Base-by-base conservation (phyloP, 768 basidiomycete species). In the Sporobolomyces roseus region DNA sequence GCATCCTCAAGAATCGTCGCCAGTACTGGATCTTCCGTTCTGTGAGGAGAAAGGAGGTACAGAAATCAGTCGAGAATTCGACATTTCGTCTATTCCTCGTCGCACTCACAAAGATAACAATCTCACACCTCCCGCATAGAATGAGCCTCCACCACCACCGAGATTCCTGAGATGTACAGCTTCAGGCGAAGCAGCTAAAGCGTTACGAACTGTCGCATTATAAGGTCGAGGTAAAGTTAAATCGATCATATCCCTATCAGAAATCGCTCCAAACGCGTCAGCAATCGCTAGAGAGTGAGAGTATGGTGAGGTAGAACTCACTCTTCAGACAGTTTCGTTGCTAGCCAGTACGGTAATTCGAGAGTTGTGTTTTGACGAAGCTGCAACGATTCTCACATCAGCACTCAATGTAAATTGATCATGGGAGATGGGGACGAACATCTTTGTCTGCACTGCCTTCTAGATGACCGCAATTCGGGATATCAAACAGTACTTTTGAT, bases 271-370 rank as follows among this genome's bases (percentile, higher is more conserved):
- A 1, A 54, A 30, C 32, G 1, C 16, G 43, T 41, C 30, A 50
- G 43, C n/a, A n/a, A n/a, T n/a, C n/a, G n/a, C n/a, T n/a, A n/a
- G n/a, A n/a, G n/a, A n/a, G n/a, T n/a, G n/a, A 21, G 9, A 33
- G 21, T 4, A 0, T 8, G 29, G 25, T 33, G 19, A n/a, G 8
- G 38, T 19, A 19, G 7, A 25, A 56, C 75, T 48, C 54, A 69
- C 72, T 71, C 43, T 43, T 60, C 46, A 59, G 64, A 69, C 23
- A 75, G 73, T 49, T 67, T 66, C 23, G 33, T 16, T 2, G 72
- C 76, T 23, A 77, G 63, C 76, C 76, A 77, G 70, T 54, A 77
- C 0, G 76, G 76, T 33, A 77, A 62, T 43, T 75, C 76, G 49
- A 77, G 55, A 4, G 65, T 63, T 4, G 72, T 65, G 4, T 68